Evolutionary conservation across 495 filamentous ascomycete genomes (phyloP), one percentile per base, ranked within the genome.

Genomic region (Penicillium pancosmium): DNA sequence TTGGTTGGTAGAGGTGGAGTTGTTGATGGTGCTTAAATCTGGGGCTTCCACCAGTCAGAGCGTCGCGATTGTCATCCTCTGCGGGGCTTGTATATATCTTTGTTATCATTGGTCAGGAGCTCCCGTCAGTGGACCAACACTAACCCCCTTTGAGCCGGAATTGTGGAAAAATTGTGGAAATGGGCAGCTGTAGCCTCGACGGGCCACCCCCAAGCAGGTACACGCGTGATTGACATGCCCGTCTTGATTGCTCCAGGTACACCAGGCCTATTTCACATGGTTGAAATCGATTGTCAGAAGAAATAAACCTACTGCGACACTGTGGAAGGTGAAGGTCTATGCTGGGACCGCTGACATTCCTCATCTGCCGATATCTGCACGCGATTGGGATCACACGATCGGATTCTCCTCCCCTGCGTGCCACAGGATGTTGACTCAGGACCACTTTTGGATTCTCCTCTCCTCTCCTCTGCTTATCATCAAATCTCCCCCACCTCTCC

Each of bases 21-120:
- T 19, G 15, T 16, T 19, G 41, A 33, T 34, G 50, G 31, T 67
- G 66, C 66, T 69, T 69, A 64, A 57, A 52, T 66, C 13, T 19
- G n/a, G 10, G 10, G 21, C 2, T 5, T 0, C 12, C 21, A 11
- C 67, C 64, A 69, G 67, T 63, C 36, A 67, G 1, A 50, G 0
- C 0, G 0, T 4, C 2, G 0, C 0, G 7, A 62, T 54, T 64
- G 36, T 53, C 63, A 68, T 59, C 62, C 3, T 47, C 6, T 34
- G 33, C n/a, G 47, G 38, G 44, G 21, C 48, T 43, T 34, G 3
- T 31, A 6, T 13, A n/a, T 15, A 12, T 0, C 3, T 15, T 2
- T 18, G 12, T 19, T 48, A 0, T 48, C 2, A 47, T 52, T 57
- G 49, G 55, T 16, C 27, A 19, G 7, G 3, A 1, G 2, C 25